Percentiles rank a stretch among this genome's conserved stretches.
These are phyloP conservation scores for Fusarium musae DNA, from an alignment of 2,329 filamentous ascomycete species.

Conservation along the genomic window DNA sequence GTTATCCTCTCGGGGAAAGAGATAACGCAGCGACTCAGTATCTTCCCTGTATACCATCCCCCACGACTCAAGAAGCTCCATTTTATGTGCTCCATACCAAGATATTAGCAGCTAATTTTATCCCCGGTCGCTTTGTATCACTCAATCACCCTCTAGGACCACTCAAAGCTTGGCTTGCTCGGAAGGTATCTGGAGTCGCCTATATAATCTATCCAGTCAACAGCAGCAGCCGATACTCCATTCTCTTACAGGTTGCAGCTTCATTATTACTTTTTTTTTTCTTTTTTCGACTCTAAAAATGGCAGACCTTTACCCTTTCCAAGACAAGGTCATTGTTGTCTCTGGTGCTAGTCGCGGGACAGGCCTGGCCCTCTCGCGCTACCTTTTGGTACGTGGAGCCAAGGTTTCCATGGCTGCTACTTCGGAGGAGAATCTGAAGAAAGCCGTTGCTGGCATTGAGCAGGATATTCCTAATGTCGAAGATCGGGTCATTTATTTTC, in stretches of 20 bases:
- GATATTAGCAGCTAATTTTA: background rate
- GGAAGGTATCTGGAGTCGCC: background rate
- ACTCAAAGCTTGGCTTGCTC: background rate
- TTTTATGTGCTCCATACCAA: background rate
- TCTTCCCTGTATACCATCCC: background rate
- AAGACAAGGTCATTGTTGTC: slow-evolving; percentile 70
- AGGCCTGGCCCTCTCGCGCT: slow-evolving; percentile 62
- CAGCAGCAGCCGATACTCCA: background rate
- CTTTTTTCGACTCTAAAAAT: slow-evolving; percentile 7
- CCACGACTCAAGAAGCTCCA: background rate
- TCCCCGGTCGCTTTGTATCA: background rate
- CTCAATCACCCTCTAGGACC: background rate
- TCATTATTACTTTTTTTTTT: background rate
- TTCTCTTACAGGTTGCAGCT: background rate
- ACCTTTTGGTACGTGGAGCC: slow-evolving; percentile 57
- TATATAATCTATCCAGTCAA: slow-evolving; percentile 23
- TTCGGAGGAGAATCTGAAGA: slow-evolving; percentile 43
- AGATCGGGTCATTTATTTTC: slow-evolving; percentile 38
- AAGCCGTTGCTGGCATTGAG: slow-evolving; percentile 38
- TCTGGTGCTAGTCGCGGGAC: slow-evolving; percentile 69
- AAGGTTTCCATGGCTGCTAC: slow-evolving; percentile 47
- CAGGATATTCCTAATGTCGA: slow-evolving; percentile 37
- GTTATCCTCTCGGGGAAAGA: slow-evolving; percentile 13
- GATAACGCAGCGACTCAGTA: background rate
- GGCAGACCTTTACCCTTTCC: slow-evolving; percentile 41